phyloP scores from a whole-genome alignment of 345 rosid species.

The Crucihimalaya himalaica region DNA sequence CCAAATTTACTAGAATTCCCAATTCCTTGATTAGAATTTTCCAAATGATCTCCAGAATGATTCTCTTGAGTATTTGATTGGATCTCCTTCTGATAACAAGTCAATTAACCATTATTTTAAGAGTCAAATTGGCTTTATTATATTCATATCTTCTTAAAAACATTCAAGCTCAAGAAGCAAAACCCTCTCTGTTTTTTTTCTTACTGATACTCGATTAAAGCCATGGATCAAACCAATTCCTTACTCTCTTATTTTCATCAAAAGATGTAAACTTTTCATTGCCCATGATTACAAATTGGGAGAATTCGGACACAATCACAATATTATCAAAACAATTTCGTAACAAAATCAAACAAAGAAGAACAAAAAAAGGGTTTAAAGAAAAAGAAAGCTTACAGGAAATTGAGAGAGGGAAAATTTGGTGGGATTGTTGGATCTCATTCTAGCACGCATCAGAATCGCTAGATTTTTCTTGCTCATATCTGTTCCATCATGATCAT shows the following conservation, averaged over 20 bases:
- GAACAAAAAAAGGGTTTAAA: neutral
- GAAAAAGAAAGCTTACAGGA: conserved; percentile 45
- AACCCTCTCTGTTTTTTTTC: neutral
- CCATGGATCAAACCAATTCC: neutral
- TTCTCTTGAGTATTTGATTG: conserved; percentile 40
- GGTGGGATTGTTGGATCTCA: conserved; percentile 54
- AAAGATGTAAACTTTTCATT: neutral
- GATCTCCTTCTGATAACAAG: conserved; percentile 43
- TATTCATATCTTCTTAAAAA: neutral
- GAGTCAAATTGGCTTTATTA: conserved; percentile 2
- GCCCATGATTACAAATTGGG: neutral
- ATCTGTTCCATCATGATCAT: conserved; percentile 24
- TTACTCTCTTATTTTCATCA: neutral
- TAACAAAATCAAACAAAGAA: neutral
- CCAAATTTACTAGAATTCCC: conserved; percentile 28
- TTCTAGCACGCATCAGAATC: conserved; percentile 71
- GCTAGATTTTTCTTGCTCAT: conserved; percentile 81
- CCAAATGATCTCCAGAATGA: conserved; percentile 29
- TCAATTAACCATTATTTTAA: neutral
- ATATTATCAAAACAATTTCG: neutral
- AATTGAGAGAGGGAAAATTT: conserved; percentile 53
- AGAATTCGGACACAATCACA: neutral
- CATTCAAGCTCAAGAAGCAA: conserved; percentile 12
- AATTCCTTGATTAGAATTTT: conserved; percentile 27
- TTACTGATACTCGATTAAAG: neutral